Conservation (phyloP, 1,284 basidiomycete genomes). For the Moniliophthora roreri region DNA sequence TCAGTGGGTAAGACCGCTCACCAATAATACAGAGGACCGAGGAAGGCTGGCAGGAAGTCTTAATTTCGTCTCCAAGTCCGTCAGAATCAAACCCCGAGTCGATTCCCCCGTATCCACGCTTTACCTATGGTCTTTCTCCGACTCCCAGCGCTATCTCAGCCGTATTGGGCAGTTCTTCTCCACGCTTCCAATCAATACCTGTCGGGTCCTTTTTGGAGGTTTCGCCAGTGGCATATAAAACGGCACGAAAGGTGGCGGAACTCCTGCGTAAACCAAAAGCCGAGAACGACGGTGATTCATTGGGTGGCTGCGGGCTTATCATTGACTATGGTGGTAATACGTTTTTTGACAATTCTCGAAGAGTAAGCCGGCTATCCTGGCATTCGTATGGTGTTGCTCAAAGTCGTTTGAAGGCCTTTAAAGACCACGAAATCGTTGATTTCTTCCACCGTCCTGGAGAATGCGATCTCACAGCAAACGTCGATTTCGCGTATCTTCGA, state of each 20-base stretch:
- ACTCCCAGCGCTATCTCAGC: conserved; percentile 63
- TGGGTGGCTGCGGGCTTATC: conserved; percentile 73
- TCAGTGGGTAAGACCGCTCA: conserved; percentile 6
- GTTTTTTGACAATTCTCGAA: conserved; percentile 75
- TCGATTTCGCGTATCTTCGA: conserved; percentile 89
- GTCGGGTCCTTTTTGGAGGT: conserved; percentile 78
- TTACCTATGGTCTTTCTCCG: conserved; percentile 71
- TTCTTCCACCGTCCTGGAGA: conserved; percentile 85
- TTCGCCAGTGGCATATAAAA: conserved; percentile 67
- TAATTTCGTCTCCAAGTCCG: conserved; percentile 48
- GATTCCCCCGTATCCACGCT: conserved; percentile 31
- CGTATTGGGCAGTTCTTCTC: conserved; percentile 68
- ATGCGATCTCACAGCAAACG: conserved; percentile 93
- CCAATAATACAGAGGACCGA: conserved; percentile 57
- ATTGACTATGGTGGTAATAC: conserved; percentile 89
- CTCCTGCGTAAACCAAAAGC: conserved; percentile 39
- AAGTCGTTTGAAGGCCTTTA: conserved; percentile 72
- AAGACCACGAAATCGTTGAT: conserved; percentile 83
- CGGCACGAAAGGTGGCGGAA: conserved; percentile 66
- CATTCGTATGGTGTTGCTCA: conserved; percentile 2
- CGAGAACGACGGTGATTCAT: conserved; percentile 31
- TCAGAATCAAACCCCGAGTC: conserved; percentile 4
- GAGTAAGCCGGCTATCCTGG: conserved; percentile 50
- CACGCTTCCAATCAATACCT: conserved; percentile 67
- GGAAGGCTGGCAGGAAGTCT: conserved; percentile 86